These are phyloP conservation scores for Podospora sp. DNA, from an alignment of 495 filamentous ascomycete species.

Conservation along the genomic window DNA sequence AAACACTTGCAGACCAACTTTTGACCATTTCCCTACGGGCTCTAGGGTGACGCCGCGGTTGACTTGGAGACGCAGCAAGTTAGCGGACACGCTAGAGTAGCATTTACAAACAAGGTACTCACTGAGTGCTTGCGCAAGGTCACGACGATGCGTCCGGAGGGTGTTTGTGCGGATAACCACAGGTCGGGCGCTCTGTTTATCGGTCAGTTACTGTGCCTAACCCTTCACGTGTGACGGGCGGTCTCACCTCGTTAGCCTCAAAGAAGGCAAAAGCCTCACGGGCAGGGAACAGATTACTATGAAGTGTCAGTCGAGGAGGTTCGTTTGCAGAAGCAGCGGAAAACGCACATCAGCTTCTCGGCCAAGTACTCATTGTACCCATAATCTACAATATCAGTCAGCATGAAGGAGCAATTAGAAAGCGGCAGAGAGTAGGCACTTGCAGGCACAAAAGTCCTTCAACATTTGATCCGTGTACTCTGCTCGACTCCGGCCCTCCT, in stretches of 20 bases:
- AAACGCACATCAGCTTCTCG: constrained; percentile 38
- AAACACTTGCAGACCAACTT: constrained; percentile 95
- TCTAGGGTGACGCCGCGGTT: constrained; percentile 96
- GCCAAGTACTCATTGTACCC: constrained; percentile 68
- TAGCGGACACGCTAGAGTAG: not conserved
- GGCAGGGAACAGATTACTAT: constrained; percentile 78
- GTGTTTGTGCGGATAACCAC: constrained; percentile 87
- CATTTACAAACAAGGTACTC: not conserved
- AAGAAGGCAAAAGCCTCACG: constrained; percentile 98
- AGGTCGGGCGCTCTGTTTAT: constrained; percentile 63
- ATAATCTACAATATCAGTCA: constrained; percentile 56
- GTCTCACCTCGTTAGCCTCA: constrained; percentile 83
- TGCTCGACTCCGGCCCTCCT: constrained; percentile 75
- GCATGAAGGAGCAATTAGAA: not conserved
- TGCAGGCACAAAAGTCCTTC: constrained; percentile 83
- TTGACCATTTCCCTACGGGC: constrained; percentile 97
- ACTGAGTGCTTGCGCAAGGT: constrained; percentile 86
- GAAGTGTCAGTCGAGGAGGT: constrained; percentile 37
- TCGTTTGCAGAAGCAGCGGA: not conserved
- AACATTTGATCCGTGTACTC: constrained; percentile 86
- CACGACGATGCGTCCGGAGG: constrained; percentile 85
- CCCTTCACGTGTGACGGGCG: not conserved
- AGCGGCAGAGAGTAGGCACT: not conserved
- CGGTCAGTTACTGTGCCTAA: not conserved
- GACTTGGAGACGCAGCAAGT: constrained; percentile 41